A percentile compares a stretch with the other conserved stretches of the same genome.
Conservation (phyloP, 306 rosid genomes). For the Rosa rugosa region DNA sequence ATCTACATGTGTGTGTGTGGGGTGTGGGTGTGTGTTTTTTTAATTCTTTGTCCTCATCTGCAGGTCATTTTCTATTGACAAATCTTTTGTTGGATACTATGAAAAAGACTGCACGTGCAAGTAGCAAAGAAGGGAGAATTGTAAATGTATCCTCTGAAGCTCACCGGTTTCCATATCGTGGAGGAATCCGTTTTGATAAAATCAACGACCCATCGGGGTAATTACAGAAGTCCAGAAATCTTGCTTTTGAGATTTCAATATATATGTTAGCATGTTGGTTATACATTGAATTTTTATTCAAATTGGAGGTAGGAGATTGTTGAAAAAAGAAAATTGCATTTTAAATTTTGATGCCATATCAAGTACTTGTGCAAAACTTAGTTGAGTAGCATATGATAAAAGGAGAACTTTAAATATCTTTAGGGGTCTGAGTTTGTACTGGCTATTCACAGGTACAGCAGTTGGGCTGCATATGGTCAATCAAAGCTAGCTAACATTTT, state of each 20-base stretch:
- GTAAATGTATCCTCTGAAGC: slow-evolving; percentile 71
- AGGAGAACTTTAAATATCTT: background rate
- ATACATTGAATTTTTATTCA: background rate
- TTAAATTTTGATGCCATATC: background rate
- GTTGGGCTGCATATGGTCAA: slow-evolving; percentile 78
- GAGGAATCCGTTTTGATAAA: slow-evolving; percentile 68
- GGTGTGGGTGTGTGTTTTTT: too few species aligned
- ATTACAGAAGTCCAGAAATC: background rate
- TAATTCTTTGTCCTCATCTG: slow-evolving; percentile 12
- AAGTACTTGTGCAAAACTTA: background rate
- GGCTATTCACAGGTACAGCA: slow-evolving; percentile 54
- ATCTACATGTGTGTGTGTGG: too few species aligned
- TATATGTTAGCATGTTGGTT: background rate
- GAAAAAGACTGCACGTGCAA: slow-evolving; percentile 66
- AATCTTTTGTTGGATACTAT: slow-evolving; percentile 73
- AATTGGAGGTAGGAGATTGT: background rate
- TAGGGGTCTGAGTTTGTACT: background rate
- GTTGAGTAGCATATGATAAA: slow-evolving; percentile 6
- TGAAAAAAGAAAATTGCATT: background rate
- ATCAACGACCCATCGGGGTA: slow-evolving; percentile 72
- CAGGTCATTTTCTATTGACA: slow-evolving; percentile 93
- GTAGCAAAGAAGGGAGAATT: slow-evolving; percentile 76
- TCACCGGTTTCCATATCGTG: slow-evolving; percentile 58
- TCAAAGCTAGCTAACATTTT: slow-evolving; percentile 87
- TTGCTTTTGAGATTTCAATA: background rate